Base-by-base conservation (phyloP, 805 yeast genomes). In the Suhomyces xylopsoci region DNA sequence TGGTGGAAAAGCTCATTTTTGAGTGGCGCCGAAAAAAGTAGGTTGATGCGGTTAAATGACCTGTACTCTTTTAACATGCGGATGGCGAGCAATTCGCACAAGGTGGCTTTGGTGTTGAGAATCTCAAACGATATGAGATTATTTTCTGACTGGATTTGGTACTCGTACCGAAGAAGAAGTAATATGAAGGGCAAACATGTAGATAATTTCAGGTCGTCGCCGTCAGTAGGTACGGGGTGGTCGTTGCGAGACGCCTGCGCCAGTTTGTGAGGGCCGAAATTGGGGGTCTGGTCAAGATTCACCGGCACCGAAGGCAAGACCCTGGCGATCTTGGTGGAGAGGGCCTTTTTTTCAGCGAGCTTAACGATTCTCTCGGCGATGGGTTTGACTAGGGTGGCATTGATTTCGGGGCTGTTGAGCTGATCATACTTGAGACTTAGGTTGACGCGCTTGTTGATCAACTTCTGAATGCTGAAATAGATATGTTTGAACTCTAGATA, bases 81-180 rank as follows among this genome's bases (percentile, higher is more conserved):
- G 19, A 79, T 69, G 2, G 84, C 82, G 34, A 81, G 65, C n/a
- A 79, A 58, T 62, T 81, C 85, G 58, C 85, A 81, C 3, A 80
- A 68, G 51, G 67, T 73, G 32, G 84, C 76, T 50, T 82, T 74
- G 3, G 85, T 79, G 12, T 53, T 52, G 49, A 74, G 61, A 45
- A 74, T 60, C 40, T 74, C 79, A 53, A 59, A 72, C 52, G 65
- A 59, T 15, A 73, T 66, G 53, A 73, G 60, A 53, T 74, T 71
- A 56, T 67, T 67, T 47, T 73, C 74, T 3, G 73, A 63, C 54
- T 74, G 79, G 32, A 74, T 71, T 48, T 65, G 55, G 54, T 65
- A 74, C 58, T 74, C 79, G 50, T 73, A 72, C 44, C 72, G 57
- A 20, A 74, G 54, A 17, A 74, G 59, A 44, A 74, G 58, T 6